Conservation (phyloP, 2,329 filamentous ascomycete genomes). For the Aspergillus terreus region DNA sequence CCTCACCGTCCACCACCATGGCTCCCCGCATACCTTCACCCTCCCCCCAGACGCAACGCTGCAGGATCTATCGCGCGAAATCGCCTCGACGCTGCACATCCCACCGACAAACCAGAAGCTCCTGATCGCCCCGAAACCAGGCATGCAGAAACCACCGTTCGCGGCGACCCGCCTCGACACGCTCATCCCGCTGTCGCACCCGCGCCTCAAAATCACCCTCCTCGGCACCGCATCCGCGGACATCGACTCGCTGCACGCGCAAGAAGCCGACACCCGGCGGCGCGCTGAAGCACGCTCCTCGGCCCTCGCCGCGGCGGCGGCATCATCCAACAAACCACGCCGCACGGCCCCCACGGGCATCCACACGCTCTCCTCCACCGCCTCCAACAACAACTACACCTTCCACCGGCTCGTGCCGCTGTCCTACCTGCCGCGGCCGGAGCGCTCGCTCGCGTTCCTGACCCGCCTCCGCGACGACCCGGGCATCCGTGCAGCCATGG, state of each 20-base stretch:
- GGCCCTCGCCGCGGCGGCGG: slow-evolving; percentile 19
- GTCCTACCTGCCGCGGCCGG: slow-evolving; percentile 70
- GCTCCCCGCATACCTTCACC: slow-evolving; percentile 46
- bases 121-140: slow-evolving; percentile 46
- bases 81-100: slow-evolving; percentile 35
- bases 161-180: slow-evolving; percentile 30
- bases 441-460: slow-evolving; percentile 68
- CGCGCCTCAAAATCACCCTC: slow-evolving; percentile 45
- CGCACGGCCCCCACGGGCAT: slow-evolving; percentile 16
- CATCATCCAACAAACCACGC: slow-evolving; percentile 1
- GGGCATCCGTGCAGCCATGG: slow-evolving; percentile 81
- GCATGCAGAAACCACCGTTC: slow-evolving; percentile 45
- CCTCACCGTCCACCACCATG: slow-evolving; percentile 55
- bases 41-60: slow-evolving; percentile 52
- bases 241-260: slow-evolving; percentile 40
- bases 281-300: slow-evolving; percentile 28
- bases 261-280: slow-evolving; percentile 24
- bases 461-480: slow-evolving; percentile 74
- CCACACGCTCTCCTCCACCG: slow-evolving; percentile 25
- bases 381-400: slow-evolving; percentile 64
- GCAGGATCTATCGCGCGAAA: slow-evolving; percentile 35
- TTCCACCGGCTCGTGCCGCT: slow-evolving; percentile 77
- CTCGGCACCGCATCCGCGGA: slow-evolving; percentile 42
- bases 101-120: slow-evolving; percentile 42
- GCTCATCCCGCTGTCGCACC: slow-evolving; percentile 31